Evolutionary conservation across 2,329 filamentous ascomycete species (phyloP).

Genomic region (Sporothrix globosa): DNA sequence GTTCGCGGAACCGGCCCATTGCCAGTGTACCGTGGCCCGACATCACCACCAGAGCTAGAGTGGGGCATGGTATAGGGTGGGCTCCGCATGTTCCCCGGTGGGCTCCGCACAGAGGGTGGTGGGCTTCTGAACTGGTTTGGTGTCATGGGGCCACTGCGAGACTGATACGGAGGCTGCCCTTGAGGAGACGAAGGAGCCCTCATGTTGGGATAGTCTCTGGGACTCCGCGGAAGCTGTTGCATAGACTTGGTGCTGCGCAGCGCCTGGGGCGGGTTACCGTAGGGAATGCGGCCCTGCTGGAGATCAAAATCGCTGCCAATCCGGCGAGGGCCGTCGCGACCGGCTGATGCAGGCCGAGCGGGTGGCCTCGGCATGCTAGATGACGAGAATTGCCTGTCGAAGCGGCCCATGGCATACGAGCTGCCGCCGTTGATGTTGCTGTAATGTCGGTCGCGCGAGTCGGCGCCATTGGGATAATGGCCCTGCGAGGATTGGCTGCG

Average conservation of each 20-base stretch:
- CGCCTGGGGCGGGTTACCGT: slow-evolving; percentile 16
- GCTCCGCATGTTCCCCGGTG: neutral
- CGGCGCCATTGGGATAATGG: neutral
- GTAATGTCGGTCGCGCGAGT: slow-evolving; percentile 19
- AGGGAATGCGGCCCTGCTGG: slow-evolving; percentile 10
- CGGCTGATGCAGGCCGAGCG: neutral
- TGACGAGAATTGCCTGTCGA: neutral
- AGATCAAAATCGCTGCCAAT: slow-evolving; percentile 18
- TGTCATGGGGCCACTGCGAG: slow-evolving; percentile 24
- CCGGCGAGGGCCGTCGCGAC: slow-evolving; percentile 3
- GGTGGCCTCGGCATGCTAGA: neutral
- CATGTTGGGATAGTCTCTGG: slow-evolving; percentile 4
- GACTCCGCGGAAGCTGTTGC: slow-evolving; percentile 30
- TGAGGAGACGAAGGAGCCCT: neutral
- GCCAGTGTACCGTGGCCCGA: neutral
- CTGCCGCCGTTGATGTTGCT: slow-evolving; percentile 15
- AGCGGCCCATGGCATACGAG: slow-evolving; percentile 8
- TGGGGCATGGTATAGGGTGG: slow-evolving; percentile 11
- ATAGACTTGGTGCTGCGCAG: slow-evolving; percentile 29
- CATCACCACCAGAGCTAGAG: neutral
- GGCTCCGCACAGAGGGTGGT: slow-evolving; percentile 1
- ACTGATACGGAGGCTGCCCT: neutral
- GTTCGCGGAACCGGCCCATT: neutral
- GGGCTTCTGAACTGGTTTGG: slow-evolving; percentile 14
- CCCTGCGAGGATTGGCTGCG: neutral